Evolutionary conservation across 2,329 filamentous ascomycete genomes (phyloP), one percentile per base, ranked within the genome.

Genomic region (Pseudogymnoascus sp.): DNA sequence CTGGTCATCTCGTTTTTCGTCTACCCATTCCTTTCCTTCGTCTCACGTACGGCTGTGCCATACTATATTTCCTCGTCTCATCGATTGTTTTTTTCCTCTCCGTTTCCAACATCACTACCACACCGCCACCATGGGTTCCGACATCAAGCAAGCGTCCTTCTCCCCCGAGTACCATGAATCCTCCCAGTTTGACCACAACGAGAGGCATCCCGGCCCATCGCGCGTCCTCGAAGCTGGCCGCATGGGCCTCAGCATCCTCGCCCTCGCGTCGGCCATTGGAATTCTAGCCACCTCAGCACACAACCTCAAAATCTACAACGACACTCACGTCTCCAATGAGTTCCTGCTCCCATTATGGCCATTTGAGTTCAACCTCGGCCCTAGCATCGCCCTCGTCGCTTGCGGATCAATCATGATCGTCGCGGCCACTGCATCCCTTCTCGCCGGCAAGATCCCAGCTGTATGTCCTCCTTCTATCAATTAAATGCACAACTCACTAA

Each of bases 271-370:
- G 60, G 78, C 79, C 61, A 68, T 85, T 65, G 78, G 76, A 15
- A 76, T 83, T 59, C 72, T 86, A 6, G 83, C 79, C 26, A 76
- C 84, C 9, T 77, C 82, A 2, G 81, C 76, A 65, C 77, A 85
- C 68, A 76, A 81, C 5, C 72, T 86, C 41, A 71, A 76, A 31
- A 79, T 82, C 37, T 86, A 84, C 73, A 76, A 83, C 65, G 72
- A 73, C 29, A 86, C 84, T 1, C 76, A 79, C 61, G 69, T 82
- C 13, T 67, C 79, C 0, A 69, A 70, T 15, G 73, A 76, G n/a
- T 81, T 76, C 67, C 67, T 79, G 21, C 75, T 86, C 15, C 75
- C 82, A 0, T 68, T 86, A 58, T 87, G 84, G 84, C 84, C 84
- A 0, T 71, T 75, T 11, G 72, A 79, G 31, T 82, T 86, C 68